A percentile compares a stretch with the other conserved stretches of the same genome.
Conservation (phyloP, 768 basidiomycete genomes). For the Suillus variegatus region DNA sequence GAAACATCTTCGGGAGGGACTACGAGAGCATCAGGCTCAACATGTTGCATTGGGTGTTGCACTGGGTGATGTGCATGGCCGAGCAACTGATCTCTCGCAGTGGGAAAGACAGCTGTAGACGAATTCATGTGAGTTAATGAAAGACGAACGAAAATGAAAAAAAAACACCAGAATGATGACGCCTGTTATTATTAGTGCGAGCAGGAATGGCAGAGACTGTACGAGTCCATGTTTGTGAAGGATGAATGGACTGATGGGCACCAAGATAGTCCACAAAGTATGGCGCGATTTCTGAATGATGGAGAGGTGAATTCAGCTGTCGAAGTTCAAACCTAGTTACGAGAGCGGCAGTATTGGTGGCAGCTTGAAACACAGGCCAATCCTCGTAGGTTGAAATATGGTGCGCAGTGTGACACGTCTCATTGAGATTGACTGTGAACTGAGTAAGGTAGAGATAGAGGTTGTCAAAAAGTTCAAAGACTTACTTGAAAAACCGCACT, state of each 20-base stretch:
- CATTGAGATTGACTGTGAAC: neutral
- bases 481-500: neutral
- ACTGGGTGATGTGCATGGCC: neutral
- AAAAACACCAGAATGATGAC: neutral
- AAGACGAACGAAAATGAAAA: neutral
- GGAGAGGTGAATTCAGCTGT: neutral
- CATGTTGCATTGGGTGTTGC: neutral
- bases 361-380: neutral
- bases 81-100: neutral
- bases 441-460: neutral
- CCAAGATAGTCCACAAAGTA: neutral
- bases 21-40: neutral
- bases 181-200: neutral
- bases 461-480: neutral
- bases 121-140: neutral
- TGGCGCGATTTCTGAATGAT: neutral
- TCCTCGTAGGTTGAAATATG: neutral
- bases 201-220: neutral
- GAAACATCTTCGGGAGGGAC: neutral
- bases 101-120: neutral
- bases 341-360: neutral
- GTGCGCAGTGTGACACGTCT: neutral
- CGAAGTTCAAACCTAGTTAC: neutral
- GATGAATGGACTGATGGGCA: neutral
- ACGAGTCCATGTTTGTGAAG: neutral